These are phyloP conservation scores for Pseudogymnoascus sp. DNA, from an alignment of 2,329 filamentous ascomycete genomes.

Conservation along the genomic window DNA sequence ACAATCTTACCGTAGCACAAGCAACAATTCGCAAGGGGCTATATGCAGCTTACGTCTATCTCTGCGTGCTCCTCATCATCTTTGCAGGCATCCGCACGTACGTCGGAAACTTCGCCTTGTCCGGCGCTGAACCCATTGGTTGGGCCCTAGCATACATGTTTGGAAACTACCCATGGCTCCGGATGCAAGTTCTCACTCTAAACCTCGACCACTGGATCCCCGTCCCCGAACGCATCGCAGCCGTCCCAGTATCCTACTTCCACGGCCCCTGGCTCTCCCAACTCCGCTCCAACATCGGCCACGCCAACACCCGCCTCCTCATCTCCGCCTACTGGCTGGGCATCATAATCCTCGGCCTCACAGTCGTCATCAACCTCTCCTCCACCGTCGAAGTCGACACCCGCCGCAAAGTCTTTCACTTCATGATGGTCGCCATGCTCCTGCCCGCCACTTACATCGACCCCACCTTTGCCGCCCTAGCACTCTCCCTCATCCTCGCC, in stretches of 20 bases:
- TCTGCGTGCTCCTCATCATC: slow-evolving; percentile 56
- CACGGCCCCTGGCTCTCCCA: slow-evolving; percentile 55
- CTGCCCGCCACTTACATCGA: slow-evolving; percentile 81
- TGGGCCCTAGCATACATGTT: slow-evolving; percentile 90
- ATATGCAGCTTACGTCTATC: slow-evolving; percentile 75
- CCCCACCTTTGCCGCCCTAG: slow-evolving; percentile 72
- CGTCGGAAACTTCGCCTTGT: slow-evolving; percentile 59
- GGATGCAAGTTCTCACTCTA: slow-evolving; percentile 61
- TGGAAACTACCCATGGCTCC: slow-evolving; percentile 65
- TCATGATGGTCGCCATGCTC: slow-evolving; percentile 96
- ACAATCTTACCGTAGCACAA: slow-evolving; percentile 72
- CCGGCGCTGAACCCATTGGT: slow-evolving; percentile 72
- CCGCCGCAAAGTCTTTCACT: slow-evolving; percentile 92
- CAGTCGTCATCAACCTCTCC: slow-evolving; percentile 67
- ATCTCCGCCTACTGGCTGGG: slow-evolving; percentile 66
- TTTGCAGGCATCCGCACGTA: slow-evolving; percentile 65
- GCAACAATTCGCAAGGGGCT: slow-evolving; percentile 71
- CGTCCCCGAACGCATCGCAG: slow-evolving; percentile 42
- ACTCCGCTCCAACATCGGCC: slow-evolving; percentile 59
- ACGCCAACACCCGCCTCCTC: slow-evolving; percentile 73
- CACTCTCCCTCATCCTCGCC: slow-evolving; percentile 69
- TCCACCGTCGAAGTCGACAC: slow-evolving; percentile 86
- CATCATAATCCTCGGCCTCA: slow-evolving; percentile 64
- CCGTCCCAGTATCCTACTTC: neutral
- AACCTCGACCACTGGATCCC: slow-evolving; percentile 70